Conservation (phyloP, 352 stramenopile species). For the Phytophthora citricola region DNA sequence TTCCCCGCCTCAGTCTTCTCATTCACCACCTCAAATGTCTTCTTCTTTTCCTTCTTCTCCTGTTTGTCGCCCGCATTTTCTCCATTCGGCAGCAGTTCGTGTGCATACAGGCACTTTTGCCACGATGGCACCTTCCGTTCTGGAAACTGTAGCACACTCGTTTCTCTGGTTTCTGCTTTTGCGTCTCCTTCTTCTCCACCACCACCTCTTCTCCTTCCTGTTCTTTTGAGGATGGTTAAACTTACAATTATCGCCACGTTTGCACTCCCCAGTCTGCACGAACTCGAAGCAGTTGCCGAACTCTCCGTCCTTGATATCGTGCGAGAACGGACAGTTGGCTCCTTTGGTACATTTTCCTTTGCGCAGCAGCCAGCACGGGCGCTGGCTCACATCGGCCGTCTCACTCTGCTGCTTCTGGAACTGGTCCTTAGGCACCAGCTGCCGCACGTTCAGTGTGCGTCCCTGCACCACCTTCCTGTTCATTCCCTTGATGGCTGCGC, state of each 20-base stretch:
- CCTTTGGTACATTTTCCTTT: conserved; percentile 85
- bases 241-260: conserved; percentile 76
- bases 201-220: conserved; percentile 20
- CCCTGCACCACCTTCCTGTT: conserved; percentile 78
- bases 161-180: conserved; percentile 42
- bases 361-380: conserved; percentile 74
- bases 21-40: conserved; percentile 46
- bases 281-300: conserved; percentile 87
- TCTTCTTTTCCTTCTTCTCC: conserved; percentile 28
- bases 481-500: conserved; percentile 76
- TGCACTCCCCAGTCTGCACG: conserved; percentile 73
- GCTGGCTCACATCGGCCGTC: conserved; percentile 45
- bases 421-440: conserved; percentile 76
- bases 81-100: conserved; percentile 55
- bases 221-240: conserved; percentile 53
- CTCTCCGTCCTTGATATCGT: conserved; percentile 74
- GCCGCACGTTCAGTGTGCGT: conserved; percentile 76
- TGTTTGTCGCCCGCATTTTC: conserved; percentile 10
- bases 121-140: conserved; percentile 78
- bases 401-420: conserved; percentile 59
- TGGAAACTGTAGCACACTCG: conserved; percentile 80
- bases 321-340: conserved; percentile 72
- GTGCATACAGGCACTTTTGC: conserved; percentile 73
- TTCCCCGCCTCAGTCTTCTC: conserved; percentile 30
- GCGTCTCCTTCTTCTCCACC: conserved; percentile 11